Percentiles rank a stretch among this genome's conserved stretches.
These are phyloP conservation scores for Pseudozyma hubeiensis DNA, from an alignment of 1,284 basidiomycete species.

Conservation along the genomic window DNA sequence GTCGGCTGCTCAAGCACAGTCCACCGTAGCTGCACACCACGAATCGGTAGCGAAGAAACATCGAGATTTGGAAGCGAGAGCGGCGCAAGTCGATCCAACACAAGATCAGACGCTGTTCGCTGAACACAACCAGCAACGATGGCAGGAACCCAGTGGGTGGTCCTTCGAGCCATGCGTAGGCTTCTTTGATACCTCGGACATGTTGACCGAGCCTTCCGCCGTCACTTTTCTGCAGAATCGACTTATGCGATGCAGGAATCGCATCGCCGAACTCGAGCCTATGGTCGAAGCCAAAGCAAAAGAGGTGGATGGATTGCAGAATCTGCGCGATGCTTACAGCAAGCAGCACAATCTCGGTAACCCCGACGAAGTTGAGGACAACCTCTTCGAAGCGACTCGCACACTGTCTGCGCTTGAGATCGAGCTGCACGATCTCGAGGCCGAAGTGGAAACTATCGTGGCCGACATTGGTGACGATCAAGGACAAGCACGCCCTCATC, in stretches of 20 bases:
- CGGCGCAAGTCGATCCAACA: constrained; percentile 20
- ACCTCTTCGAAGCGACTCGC: constrained; percentile 47
- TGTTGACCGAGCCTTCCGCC: constrained; percentile 43
- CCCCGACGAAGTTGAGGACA: constrained; percentile 54
- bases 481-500: constrained; percentile 49
- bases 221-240: constrained; percentile 52
- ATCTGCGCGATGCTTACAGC: constrained; percentile 50
- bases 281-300: constrained; percentile 38
- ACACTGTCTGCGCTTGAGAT: constrained; percentile 39
- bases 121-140: constrained; percentile 50
- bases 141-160: constrained; percentile 50
- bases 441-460: constrained; percentile 44
- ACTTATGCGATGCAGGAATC: constrained; percentile 35
- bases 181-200: constrained; percentile 58
- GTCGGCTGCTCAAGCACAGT: constrained; percentile 17
- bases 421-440: constrained; percentile 33
- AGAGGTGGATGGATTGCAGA: constrained; percentile 49
- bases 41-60: constrained; percentile 27
- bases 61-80: constrained; percentile 18
- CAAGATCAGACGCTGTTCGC: constrained; percentile 46
- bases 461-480: constrained; percentile 46
- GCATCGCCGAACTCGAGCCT: constrained; percentile 45
- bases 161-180: constrained; percentile 55
- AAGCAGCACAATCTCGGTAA: constrained; percentile 44
- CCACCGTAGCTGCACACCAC: constrained; percentile 26